Evolutionary conservation across 306 rosid species (phyloP).

Genomic region (Vigna unguiculata): DNA sequence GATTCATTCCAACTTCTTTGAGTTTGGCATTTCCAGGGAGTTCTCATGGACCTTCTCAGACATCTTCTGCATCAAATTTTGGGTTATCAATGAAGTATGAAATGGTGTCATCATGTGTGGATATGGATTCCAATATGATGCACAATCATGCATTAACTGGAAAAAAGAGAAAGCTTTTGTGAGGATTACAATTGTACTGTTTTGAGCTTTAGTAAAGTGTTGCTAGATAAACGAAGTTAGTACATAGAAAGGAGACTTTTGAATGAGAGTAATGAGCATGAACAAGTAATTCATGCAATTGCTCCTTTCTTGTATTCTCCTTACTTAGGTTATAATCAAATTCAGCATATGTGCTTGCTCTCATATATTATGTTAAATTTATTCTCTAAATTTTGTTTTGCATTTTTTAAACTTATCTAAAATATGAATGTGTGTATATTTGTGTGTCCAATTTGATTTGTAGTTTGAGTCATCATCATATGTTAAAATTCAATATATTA

Average conservation of each 20-base stretch:
- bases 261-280: neutral
- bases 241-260: neutral
- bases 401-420: too few relatives aligned
- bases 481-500: too few relatives aligned
- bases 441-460: too few relatives aligned
- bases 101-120: constrained; percentile 16
- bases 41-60: constrained; percentile 36
- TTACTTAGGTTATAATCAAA: neutral
- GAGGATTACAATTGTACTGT: neutral
- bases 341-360: too few relatives aligned
- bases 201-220: too few relatives aligned
- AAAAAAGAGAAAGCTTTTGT: constrained; percentile 47
- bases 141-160: constrained; percentile 21
- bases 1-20: constrained; percentile 44
- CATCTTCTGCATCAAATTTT: neutral
- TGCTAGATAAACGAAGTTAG: constrained; percentile 9
- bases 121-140: constrained; percentile 34
- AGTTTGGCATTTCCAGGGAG: constrained; percentile 51
- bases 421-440: too few relatives aligned
- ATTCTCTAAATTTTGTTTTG: too few relatives aligned
- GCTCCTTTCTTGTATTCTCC: neutral
- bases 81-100: constrained; percentile 39
- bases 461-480: too few relatives aligned
- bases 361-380: too few relatives aligned
- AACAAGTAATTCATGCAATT: neutral